Evolutionary conservation across 2,329 filamentous ascomycete species (phyloP), one percentile per base, ranked within the genome.

Genomic region (Orbilia brochopaga): DNA sequence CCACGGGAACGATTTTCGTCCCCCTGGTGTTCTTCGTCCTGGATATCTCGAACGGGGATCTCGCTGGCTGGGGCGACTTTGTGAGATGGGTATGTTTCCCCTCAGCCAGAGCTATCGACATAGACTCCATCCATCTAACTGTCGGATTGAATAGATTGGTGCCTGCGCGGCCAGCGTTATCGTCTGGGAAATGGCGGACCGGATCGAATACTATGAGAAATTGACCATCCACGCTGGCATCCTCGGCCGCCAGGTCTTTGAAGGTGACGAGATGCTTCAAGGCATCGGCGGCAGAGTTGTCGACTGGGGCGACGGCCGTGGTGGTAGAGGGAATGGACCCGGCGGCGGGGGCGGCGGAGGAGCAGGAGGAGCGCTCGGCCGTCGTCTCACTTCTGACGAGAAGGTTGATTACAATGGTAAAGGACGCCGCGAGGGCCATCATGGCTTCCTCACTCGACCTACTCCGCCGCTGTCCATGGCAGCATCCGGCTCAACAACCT

Each of bases 121-220:
- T n/a, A n/a, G 24, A 35, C 15, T 55, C 27, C 3, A 3, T 15
- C 15, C 4, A 44, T 19, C 54, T 70, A 40, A 72, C 56, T 15
- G 17, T n/a, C 10, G 19, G 17, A 30, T 30, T 32, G 3, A 50
- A 56, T 56, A 72, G 67, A 65, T 96, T n/a, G 92, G 92, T 53
- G 92, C 92, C 0, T 92, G 92, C 0, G 92, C 92, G 0, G 92
- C 92, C 27, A 96, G 91, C 80, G 92, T 96, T n/a, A 90, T 96
- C 21, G 92, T 97, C 1, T 97, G 92, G 92, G 92, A 97, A 79
- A 97, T 92, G 92, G 92, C 97, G 1, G 92, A 97, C 79, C 86
- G 92, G 24, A 97, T 97, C 54, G 92, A 97, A 79, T 91, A 92
- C 0, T 80, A 96, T 73, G 92, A 97, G 81, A 86, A 92, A 75